Evolutionary conservation across 352 stramenopile genomes (phyloP), one percentile per base, ranked within the genome.

Genomic region (Thraustochytrium striatum): DNA sequence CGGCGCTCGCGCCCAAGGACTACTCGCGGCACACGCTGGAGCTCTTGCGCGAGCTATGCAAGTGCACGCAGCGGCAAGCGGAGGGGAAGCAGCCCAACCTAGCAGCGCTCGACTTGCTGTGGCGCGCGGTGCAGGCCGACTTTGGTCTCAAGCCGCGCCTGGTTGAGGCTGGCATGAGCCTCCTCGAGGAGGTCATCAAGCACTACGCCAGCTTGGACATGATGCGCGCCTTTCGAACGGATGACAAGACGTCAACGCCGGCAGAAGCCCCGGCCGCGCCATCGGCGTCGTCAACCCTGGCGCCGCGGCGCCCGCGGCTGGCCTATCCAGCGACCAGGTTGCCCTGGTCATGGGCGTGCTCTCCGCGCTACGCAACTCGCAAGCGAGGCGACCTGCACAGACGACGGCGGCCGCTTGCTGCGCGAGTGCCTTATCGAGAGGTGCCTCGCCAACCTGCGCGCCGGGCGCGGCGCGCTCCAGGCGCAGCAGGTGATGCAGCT

Each of bases 181-280:
- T 36, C 7, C 50, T 79, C 3, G 35, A 50, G 7, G 50, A 62
- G 3, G 69, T 79, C 21, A 50, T 79, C 2, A 36, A 30, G 7
- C 72, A 79, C 33, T 50, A 69, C 38, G 69, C 69, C 11, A 79
- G 69, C 39, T 9, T 79, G 1, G 69, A 79, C 35, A 73, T 73
- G 50, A 79, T 79, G 69, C 50, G 69, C 13, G 50, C 50, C 2
- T 73, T 79, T 57, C 7, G 11, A 5, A 55, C 8, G 33, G 32
- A 47, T 47, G 39, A 5, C 5, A 13, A 5, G 13, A 47, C 39
- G 5, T 13, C 39, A 47, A 13, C 39, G 13, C 5, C 39, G 13
- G 5, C 39, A 47, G 39, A 5, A 47, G 39, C 39, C 5, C 39
- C 39, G 13, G 39, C 39, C 5, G 13, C 39, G 39, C 5, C 5